Evolutionary conservation across 2,329 filamentous ascomycete species (phyloP), one percentile per base, ranked within the genome.

Genomic region (Phaeophleospora eucalypticola): DNA sequence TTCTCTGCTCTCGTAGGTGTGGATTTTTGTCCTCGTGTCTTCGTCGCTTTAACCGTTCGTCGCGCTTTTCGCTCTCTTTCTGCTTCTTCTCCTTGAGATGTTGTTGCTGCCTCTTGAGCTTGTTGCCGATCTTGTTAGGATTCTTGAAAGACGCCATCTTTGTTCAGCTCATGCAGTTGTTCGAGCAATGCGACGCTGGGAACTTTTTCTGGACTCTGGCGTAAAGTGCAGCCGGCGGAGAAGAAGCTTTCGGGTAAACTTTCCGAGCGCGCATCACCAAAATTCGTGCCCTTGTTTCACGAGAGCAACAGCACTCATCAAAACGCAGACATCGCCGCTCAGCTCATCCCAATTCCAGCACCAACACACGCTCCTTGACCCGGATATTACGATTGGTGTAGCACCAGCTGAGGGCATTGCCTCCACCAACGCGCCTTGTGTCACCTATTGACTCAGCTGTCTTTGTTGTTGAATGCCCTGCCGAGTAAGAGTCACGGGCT

Each of bases 11-110:
- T 57, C 82, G 82, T 49, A 95, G 70, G 49, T 81, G 78, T 2
- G 91, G 90, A 61, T 96, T 82, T 67, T 85, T 87, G 54, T 84
- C 80, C 69, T 98, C 93, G 63, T 90, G 87, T 70, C 86, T 87
- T 71, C 88, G 89, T 50, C 88, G 78, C 40, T 80, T 80, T 65
- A 89, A 85, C 53, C 90, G 82, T 61, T 83, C 79, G 60, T 89
- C 86, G 61, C 87, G 83, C 60, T 85, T 87, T 38, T 82, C 74
- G 63, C 83, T 84, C 64, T 89, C 86, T 56, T 81, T 81, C 36
- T 79, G 75, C 64, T 85, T 86, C 71, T 96, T 97, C 63, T 86
- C 79, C 58, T 87, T 82, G 50, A 95, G 76, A 63, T 89, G 86
- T 50, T 91, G 78, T 58, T 84, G 77, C 65, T 93, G 80, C 52